Evolutionary conservation across 495 filamentous ascomycete genomes (phyloP), one percentile per base, ranked within the genome.

Genomic region (Hapsidospora chrysogenum): DNA sequence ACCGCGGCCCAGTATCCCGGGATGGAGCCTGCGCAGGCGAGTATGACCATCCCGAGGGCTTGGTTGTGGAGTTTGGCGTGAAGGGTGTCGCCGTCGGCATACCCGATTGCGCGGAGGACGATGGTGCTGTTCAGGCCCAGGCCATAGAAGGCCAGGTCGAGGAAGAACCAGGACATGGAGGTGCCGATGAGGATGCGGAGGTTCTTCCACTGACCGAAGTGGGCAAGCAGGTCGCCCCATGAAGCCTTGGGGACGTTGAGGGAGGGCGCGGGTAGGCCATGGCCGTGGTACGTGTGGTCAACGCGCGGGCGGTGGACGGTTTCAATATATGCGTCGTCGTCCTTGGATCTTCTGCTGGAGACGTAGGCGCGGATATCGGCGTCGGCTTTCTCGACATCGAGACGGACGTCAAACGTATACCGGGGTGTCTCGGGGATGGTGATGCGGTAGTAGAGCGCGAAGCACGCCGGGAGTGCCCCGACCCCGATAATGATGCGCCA

Each of bases 401-500:
- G 70, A 25, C 63, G 58, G 4, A 84, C 67, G 46, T 83, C 78
- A 38, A 85, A 82, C 21, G 78, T 86, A 53, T 82, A 85, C 21
- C 80, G 74, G 25, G 76, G 78, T 28, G 78, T 81, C 53, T 86
- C 80, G 20, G 80, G 79, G 42, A 86, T 85, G 22, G 80, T 83
- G 10, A 86, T 60, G 34, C 80, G 78, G 54, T 70, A 47, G 56
- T 85, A 89, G 14, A 92, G 61, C 9, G 82, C 82, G 35, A 82
- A 64, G 36, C 63, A 72, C 7, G 75, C 83, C 4, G 83, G 83
- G 11, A 89, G 58, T 5, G 75, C 76, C 36, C 82, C 83, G 26
- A 87, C 71, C 9, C 80, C 83, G 43, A 92, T 76, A 26, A 87
- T 66, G 20, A 78, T 65, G 41, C 83, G 69, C 83, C 83, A 92